Conservation (phyloP, 306 rosid species). For the Pueraria montana region DNA sequence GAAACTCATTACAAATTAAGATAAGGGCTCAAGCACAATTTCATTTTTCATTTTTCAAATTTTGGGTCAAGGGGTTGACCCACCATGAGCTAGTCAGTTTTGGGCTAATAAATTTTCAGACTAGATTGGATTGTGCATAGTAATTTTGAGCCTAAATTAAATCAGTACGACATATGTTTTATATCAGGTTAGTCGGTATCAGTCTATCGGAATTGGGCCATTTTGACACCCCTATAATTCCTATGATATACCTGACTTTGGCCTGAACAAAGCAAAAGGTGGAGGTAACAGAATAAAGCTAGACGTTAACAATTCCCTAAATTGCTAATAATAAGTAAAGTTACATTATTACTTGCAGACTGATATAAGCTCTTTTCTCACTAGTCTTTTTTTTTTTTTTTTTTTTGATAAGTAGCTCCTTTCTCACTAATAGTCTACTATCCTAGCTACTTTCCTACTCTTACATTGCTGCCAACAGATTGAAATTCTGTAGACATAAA, state of each 20-base stretch:
- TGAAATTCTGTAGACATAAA: constrained; percentile 42
- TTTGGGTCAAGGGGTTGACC: background rate
- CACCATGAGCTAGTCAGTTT: background rate
- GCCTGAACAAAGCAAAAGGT: background rate
- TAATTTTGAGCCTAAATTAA: background rate
- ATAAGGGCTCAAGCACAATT: background rate
- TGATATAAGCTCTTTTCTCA: constrained; percentile 18
- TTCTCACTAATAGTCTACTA: constrained; percentile 4
- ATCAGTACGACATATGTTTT: background rate
- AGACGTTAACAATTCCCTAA: background rate
- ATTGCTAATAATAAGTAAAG: constrained; percentile 32
- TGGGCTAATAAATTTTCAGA: background rate
- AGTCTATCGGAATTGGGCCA: background rate
- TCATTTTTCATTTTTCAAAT: background rate
- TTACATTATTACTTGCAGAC: constrained; percentile 14
- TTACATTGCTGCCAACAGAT: constrained; percentile 43
- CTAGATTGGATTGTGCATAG: background rate
- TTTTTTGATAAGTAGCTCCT: too few species aligned
- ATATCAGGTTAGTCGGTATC: background rate
- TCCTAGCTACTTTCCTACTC: constrained; percentile 49
- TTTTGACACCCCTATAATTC: background rate
- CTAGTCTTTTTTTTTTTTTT: too few species aligned
- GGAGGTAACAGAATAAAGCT: constrained; percentile 16
- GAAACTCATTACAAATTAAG: background rate
- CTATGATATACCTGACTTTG: background rate